phyloP scores from a whole-genome alignment of 2,329 filamentous ascomycete species.

The Calonectria crousiana region DNA sequence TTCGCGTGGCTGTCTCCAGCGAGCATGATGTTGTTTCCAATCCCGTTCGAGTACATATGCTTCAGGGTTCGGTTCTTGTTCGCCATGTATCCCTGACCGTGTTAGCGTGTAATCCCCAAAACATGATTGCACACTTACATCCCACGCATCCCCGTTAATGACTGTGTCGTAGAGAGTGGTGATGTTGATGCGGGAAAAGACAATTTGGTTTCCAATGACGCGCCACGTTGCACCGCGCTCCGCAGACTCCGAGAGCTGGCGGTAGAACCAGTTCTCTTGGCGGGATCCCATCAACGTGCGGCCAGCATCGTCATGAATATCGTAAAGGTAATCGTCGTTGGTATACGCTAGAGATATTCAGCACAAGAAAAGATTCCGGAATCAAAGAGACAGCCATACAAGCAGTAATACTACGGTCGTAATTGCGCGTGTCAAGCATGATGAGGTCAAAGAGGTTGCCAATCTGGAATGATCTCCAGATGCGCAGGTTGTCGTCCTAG shows the following conservation, averaged over 20 bases:
- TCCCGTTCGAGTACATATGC: constrained; percentile 75
- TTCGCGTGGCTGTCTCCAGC: constrained; percentile 68
- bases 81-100: constrained; percentile 67
- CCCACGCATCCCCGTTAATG: background rate
- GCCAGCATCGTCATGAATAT: constrained; percentile 73
- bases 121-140: background rate
- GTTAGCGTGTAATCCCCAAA: background rate
- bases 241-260: constrained; percentile 67
- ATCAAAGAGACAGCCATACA: background rate
- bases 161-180: background rate
- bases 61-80: constrained; percentile 79
- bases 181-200: background rate
- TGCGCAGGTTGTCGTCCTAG: background rate
- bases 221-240: constrained; percentile 77
- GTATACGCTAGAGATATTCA: background rate
- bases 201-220: constrained; percentile 68
- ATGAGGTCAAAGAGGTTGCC: background rate
- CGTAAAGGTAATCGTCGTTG: background rate
- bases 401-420: background rate
- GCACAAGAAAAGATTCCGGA: background rate
- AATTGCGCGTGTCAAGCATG: background rate
- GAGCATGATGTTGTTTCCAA: constrained; percentile 80
- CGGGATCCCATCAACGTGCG: constrained; percentile 78
- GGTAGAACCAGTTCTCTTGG: constrained; percentile 83
- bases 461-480: constrained; percentile 5